phyloP scores from a whole-genome alignment of 352 stramenopile genomes.

The Globisporangium nunn region DNA sequence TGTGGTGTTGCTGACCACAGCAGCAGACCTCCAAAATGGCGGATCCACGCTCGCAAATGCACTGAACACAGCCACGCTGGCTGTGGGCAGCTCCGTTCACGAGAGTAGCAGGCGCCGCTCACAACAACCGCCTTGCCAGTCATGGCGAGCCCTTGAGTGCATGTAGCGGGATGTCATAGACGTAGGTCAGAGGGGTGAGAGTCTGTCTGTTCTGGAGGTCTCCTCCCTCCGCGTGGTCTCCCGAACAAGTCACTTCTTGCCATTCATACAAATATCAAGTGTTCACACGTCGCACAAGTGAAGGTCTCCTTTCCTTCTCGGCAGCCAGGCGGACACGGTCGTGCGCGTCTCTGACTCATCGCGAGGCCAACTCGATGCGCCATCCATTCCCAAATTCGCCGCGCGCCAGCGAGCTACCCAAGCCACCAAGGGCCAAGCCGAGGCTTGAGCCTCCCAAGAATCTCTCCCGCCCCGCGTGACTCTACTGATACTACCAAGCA shows the following conservation, averaged over 20 bases:
- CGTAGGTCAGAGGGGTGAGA: too few species aligned
- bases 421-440: neutral
- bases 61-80: too few species aligned
- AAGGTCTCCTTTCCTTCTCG: neutral
- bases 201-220: too few species aligned
- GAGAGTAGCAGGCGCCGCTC: too few species aligned
- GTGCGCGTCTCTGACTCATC: neutral
- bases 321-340: neutral
- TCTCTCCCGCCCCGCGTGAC: too few species aligned
- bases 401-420: neutral
- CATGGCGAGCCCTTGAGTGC: too few species aligned
- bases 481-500: neutral
- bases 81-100: too few species aligned
- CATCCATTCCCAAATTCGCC: neutral
- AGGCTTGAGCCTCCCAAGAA: neutral
- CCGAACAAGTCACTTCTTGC: neutral
- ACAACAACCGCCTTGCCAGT: too few species aligned
- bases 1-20: neutral
- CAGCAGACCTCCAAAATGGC: neutral
- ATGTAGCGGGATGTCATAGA: too few species aligned
- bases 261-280: neutral
- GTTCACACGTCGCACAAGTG: neutral
- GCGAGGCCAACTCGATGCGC: neutral
- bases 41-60: neutral
- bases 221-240: too few species aligned